phyloP scores from a whole-genome alignment of 2,329 filamentous ascomycete species.

The Claviceps cyperi region DNA sequence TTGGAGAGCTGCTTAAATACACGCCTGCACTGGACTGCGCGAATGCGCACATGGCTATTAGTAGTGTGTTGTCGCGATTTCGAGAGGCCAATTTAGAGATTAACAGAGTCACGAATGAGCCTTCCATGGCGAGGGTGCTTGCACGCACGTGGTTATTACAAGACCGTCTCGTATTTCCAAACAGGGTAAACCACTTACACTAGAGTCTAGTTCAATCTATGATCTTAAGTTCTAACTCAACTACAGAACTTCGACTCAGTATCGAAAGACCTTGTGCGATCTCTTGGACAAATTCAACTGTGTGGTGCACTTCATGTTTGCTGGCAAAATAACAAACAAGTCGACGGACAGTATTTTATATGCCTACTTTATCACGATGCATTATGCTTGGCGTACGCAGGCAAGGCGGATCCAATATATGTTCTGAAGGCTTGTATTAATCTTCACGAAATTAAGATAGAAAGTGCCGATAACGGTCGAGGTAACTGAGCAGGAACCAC shows the following conservation, averaged over 20 bases:
- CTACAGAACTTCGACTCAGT: constrained; percentile 33
- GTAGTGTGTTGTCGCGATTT: constrained; percentile 55
- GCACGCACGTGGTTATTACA: constrained; percentile 78
- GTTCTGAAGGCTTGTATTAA: constrained; percentile 61
- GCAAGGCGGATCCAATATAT: constrained; percentile 52
- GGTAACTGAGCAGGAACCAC: constrained; percentile 29
- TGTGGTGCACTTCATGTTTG: constrained; percentile 75
- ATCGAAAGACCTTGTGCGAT: constrained; percentile 53
- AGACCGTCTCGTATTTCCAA: constrained; percentile 61
- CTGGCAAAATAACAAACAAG: constrained; percentile 56
- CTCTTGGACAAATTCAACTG: constrained; percentile 65
- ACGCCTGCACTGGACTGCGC: constrained; percentile 80
- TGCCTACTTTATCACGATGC: constrained; percentile 72
- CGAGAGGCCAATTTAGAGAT: constrained; percentile 65
- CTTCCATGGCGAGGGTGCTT: constrained; percentile 51
- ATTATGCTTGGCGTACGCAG: constrained; percentile 57
- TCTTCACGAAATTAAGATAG: constrained; percentile 49
- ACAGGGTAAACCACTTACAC: constrained; percentile 39
- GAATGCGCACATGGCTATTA: constrained; percentile 64
- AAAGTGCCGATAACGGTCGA: constrained; percentile 61
- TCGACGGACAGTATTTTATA: constrained; percentile 70
- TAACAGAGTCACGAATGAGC: constrained; percentile 71
- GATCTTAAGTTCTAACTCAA: constrained; percentile 1
- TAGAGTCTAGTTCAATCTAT: background rate
- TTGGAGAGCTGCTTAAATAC: constrained; percentile 67